Evolutionary conservation across 2,329 filamentous ascomycete species (phyloP), one percentile per base, ranked within the genome.

Genomic region (Fonsecaea nubica): DNA sequence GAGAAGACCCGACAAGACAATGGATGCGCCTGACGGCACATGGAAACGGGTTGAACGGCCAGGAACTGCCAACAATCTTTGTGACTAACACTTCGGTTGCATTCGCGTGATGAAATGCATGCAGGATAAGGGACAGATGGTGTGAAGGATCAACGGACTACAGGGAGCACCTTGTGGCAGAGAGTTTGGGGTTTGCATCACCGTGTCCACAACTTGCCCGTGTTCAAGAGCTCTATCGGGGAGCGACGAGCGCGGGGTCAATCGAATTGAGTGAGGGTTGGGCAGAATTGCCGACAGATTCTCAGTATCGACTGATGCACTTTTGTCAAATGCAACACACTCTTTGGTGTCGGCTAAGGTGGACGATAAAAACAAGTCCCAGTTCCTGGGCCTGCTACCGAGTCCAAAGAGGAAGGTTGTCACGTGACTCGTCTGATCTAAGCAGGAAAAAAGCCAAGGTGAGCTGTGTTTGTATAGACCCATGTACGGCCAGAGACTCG

Each of bases 51-150:
- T 21, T 36, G 10, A 18, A 50, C 57, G 33, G 58, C 48, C 18
- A 61, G 25, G 32, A 48, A 30, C 42, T 36, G 21, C 58, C 35
- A 61, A 33, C 32, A 15, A 18, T 35, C 40, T 45, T 33, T 35
- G 25, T 7, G 18, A 33, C 33, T 50, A 25, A 30, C 15, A 48
- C 38, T 45, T 50, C n/a, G 40, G 42, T 45, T 59, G 40, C 57
- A 59, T 36, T 59, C 32, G 13, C 4, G 13, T 36, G 32, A 50
- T 59, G 57, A 25, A 59, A 25, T 33, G 57, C 18, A 59, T 59
- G 25, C 57, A 42, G 42, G 38, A 48, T 50, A 33, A 36, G 32
- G 50, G 40, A 25, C 3, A 33, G 40, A 59, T 3, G 32, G 40
- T 36, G 40, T 15, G 57, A 33, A 59, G 21, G 45, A 48, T 35